Base-by-base conservation (phyloP, 2,329 filamentous ascomycete species). In the Fusarium subtropicale region DNA sequence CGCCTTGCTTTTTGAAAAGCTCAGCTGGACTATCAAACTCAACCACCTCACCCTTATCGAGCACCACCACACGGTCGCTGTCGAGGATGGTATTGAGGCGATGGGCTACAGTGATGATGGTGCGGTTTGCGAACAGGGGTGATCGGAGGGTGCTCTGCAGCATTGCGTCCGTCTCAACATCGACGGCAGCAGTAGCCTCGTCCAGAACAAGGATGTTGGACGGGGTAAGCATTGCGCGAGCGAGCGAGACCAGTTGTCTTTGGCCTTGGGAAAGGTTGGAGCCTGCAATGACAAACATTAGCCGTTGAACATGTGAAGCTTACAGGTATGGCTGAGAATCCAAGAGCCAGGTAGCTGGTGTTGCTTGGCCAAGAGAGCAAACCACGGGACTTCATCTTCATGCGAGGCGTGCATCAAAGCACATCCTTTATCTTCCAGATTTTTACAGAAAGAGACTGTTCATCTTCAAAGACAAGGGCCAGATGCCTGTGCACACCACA, bases 21-120 rank as follows among this genome's bases (percentile, higher is more conserved):
- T 91, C 89, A 39, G 88, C 84, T 3, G 96, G 96, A 9, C 90
- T 93, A 79, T 97, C 96, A 79, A 97, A 99, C 79, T 99, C 96
- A 51, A 90, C 91, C 42, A 99, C 94, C 74, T 90, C 88, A 44
- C 96, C 96, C 79, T 92, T 91, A 77, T 98, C 94, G 8, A 99
- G 87, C 51, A 99, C 96, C 36, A 99, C 90, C 66, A 99, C 96
- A 52, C 94, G 89, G 81, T 99, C 95, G 65, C 86, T 88, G 78
- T 91, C 89, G 31, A 99, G 86, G 75, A 99, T 98, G 13, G 96
- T 99, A 82, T 98, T 98, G 83, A 99, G 97, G 57, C 96, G 91
- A 83, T 99, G 96, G 28, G 96, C 96, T 75, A 99, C 97, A 1
- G 96, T 99, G 80, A 99, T 97, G 80, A 99, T 98, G 38, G 96